phyloP scores from a whole-genome alignment of 768 basidiomycete species.

The Boletus speciosus region DNA sequence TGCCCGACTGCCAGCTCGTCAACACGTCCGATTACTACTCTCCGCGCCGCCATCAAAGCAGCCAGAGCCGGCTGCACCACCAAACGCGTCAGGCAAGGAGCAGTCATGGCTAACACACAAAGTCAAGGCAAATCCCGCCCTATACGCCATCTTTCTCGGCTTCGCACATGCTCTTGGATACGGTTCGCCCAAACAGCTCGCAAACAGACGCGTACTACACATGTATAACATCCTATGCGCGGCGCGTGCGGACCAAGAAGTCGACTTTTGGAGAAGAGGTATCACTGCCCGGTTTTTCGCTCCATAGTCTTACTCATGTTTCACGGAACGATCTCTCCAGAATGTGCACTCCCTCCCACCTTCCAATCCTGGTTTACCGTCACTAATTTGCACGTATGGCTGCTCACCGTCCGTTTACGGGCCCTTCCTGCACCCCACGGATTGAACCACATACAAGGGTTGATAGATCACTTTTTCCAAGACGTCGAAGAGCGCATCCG shows the following conservation, averaged over 20 bases:
- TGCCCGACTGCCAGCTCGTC: constrained; percentile 7
- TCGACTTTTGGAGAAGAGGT: constrained; percentile 65
- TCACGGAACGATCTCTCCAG: constrained; percentile 36
- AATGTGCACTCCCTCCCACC: constrained; percentile 81
- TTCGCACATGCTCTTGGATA: constrained; percentile 58
- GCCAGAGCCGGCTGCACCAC: constrained; percentile 1
- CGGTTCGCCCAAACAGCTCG: constrained; percentile 56
- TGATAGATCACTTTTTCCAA: constrained; percentile 94
- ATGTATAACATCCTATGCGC: constrained; percentile 59
- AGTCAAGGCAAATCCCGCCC: constrained; percentile 48
- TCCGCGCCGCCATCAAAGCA: constrained; percentile 9
- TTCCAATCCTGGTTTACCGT: constrained; percentile 98
- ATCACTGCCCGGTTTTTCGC: constrained; percentile 8
- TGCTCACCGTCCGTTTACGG: constrained; percentile 84
- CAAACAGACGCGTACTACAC: constrained; percentile 53
- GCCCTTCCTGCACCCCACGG: constrained; percentile 71
- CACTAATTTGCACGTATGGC: constrained; percentile 89
- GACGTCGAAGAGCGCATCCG: constrained; percentile 91
- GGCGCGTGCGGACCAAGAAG: constrained; percentile 54
- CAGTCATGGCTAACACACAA: constrained; percentile 56
- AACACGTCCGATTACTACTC: constrained; percentile 9
- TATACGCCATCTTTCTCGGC: constrained; percentile 43
- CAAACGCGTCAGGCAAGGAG: constrained; percentile 9
- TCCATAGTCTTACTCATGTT: not conserved
- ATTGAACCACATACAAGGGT: constrained; percentile 66